Evolutionary conservation across 257 asterid genomes (phyloP), one percentile per base, ranked within the genome.

Genomic region (Cynanchum wilfordii): DNA sequence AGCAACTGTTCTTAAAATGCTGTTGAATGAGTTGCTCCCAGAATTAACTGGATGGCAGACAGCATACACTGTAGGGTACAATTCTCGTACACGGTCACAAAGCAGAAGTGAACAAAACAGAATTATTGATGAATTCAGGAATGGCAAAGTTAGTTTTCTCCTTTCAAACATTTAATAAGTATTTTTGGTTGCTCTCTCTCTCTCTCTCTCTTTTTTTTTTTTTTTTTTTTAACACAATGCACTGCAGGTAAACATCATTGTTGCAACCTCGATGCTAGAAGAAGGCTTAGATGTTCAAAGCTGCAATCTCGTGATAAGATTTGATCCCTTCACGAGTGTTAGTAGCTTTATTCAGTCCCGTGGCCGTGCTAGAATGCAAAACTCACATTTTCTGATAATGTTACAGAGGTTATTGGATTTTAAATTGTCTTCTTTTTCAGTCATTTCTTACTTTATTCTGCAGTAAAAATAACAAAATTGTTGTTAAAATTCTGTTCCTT

Each of bases 271-370:
- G n/a, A 86, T 93, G 89, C 92, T 93, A 40, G 97, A 93, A 83
- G 98, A 93, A 88, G 96, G 96, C 49, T 81, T 93, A 79, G 98
- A 93, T 68, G 96, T 93, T 64, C 96, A 91, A 82, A 89, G 91
- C 72, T 93, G 98, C 88, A 93, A 93, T 79, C 96, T 93, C 42
- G 98, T 93, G 1, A 86, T 91, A 49, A 85, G 98, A 77, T 93
- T 89, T 76, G 98, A 91, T 78, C 95, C 84, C 20, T 82, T 96
- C 45, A 84, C 86, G 22, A 91, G 89, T 27, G 75, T 91, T 57
- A 88, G 96, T 79, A 89, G 98, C 83, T 93, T 91, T 75, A 91
- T 93, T 82, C 97, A 93, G 79, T 93, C 98, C 19, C 89, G 96
- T 52, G 98, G 98, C 2, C 96, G 96, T 75, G 98, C 97, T 69